Evolutionary conservation across 106 monocot genomes (phyloP).

Genomic region (Vanilla planifolia): DNA sequence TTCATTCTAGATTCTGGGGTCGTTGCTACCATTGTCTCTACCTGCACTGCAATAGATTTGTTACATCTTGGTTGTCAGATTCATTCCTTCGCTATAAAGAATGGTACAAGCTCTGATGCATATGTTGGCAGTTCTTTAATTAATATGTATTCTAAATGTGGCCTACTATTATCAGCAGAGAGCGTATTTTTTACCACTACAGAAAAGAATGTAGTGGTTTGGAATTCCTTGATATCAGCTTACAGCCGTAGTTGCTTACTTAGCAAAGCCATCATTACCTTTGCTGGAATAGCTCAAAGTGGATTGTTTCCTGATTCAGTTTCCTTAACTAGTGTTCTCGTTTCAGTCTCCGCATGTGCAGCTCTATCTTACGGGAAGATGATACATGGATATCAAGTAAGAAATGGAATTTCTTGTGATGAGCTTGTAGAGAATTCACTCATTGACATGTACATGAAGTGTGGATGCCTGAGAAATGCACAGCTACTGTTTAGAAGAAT

Average conservation of each 20-base stretch:
- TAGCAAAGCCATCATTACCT: conserved; percentile 13
- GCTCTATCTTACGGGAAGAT: conserved; percentile 36
- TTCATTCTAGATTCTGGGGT: conserved; percentile 22
- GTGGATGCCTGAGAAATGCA: conserved; percentile 40
- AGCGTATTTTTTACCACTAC: conserved; percentile 9
- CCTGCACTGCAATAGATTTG: conserved; percentile 14
- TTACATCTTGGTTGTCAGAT: conserved; percentile 23
- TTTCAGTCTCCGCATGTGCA: conserved; percentile 22
- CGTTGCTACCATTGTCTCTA: conserved; percentile 17
- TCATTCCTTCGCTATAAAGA: conserved; percentile 31
- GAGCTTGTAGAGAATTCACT: conserved; percentile 30
- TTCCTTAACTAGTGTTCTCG: conserved; percentile 37
- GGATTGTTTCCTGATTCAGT: conserved; percentile 38
- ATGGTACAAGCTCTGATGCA: conserved; percentile 14
- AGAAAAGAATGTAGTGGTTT: conserved; percentile 32
- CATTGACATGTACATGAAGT: conserved; percentile 69
- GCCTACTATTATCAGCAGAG: conserved; percentile 12
- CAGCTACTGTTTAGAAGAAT: conserved; percentile 28
- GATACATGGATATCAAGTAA: conserved; percentile 46
- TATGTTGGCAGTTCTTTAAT: conserved; percentile 34
- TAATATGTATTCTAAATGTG: conserved; percentile 40
- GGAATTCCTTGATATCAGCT: conserved; percentile 44
- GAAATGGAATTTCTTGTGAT: conserved; percentile 32
- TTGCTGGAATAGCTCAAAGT: conserved; percentile 19
- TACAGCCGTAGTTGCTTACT: conserved; percentile 23